These are phyloP conservation scores for Boechera retrofracta DNA, from an alignment of 345 rosid species.

Conservation along the genomic window DNA sequence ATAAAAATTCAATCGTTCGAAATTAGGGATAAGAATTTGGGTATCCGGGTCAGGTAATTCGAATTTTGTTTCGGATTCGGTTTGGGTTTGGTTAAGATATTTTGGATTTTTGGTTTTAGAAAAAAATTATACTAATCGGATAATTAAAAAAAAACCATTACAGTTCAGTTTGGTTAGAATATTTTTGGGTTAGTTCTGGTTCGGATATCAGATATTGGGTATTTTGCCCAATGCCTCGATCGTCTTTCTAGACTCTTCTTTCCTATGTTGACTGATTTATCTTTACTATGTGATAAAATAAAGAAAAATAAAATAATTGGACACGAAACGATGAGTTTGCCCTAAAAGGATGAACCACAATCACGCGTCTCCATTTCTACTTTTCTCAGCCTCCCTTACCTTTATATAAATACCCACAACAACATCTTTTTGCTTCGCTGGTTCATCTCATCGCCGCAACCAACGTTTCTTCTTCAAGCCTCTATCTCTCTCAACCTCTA, in stretches of 20 bases:
- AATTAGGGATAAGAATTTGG: too few relatives aligned
- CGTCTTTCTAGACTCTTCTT: not conserved
- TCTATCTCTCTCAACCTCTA: not conserved
- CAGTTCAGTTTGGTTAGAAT: too few relatives aligned
- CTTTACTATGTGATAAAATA: not conserved
- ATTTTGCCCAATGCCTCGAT: not conserved
- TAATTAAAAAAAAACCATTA: too few relatives aligned
- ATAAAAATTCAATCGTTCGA: too few relatives aligned
- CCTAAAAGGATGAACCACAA: conserved; percentile 32
- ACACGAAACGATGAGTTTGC: conserved; percentile 33
- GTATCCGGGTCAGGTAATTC: too few relatives aligned
- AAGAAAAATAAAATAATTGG: conserved; percentile 12
- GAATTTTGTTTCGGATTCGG: too few relatives aligned
- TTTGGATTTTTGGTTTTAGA: too few relatives aligned
- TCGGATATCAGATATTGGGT: too few relatives aligned
- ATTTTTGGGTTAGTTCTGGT: too few relatives aligned
- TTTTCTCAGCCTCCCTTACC: conserved; percentile 29
- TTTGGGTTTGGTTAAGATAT: too few relatives aligned
- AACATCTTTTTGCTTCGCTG: conserved; percentile 19
- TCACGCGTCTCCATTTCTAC: conserved; percentile 30
- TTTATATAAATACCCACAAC: not conserved
- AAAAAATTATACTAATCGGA: too few relatives aligned
- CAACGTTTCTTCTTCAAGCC: not conserved
- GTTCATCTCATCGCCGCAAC: conserved; percentile 21
- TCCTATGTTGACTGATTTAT: not conserved